phyloP scores from a whole-genome alignment of 768 basidiomycete genomes.

The Infundibulicybe gibba region DNA sequence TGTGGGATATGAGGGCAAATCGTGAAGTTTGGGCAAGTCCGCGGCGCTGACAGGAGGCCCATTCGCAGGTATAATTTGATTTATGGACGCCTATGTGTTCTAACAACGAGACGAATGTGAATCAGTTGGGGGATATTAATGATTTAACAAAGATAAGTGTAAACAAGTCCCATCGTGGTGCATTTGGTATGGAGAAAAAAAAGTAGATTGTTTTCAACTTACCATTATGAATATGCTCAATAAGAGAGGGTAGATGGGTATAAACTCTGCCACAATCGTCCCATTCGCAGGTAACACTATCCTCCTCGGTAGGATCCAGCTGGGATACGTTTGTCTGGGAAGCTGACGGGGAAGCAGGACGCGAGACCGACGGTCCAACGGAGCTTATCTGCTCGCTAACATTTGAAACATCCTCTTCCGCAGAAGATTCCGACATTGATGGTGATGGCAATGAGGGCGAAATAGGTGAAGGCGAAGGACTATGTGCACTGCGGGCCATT shows the following conservation, averaged over 20 bases:
- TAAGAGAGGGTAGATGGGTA: conserved; percentile 67
- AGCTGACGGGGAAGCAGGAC: conserved; percentile 33
- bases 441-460: conserved; percentile 14
- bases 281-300: conserved; percentile 81
- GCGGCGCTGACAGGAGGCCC: conserved; percentile 76
- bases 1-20: conserved; percentile 87
- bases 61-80: conserved; percentile 86
- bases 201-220: conserved; percentile 26
- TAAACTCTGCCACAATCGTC: conserved; percentile 76
- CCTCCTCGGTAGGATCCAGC: conserved; percentile 27
- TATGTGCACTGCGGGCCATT: conserved; percentile 8
- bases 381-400: conserved; percentile 15
- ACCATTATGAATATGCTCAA: conserved; percentile 84
- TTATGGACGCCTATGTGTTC: conserved; percentile 83
- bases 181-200: background rate
- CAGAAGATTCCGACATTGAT: conserved; percentile 26
- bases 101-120: conserved; percentile 18
- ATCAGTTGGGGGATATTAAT: too few species aligned
- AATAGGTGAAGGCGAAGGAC: conserved; percentile 4
- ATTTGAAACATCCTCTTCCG: conserved; percentile 16
- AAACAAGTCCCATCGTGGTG: background rate
- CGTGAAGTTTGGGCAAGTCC: conserved; percentile 85
- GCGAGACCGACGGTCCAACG: conserved; percentile 27
- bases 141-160: too few species aligned
- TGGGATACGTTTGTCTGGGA: conserved; percentile 7